These are phyloP conservation scores for Skeletonema potamos DNA, from an alignment of 108 stramenopile genomes.

Conservation along the genomic window DNA sequence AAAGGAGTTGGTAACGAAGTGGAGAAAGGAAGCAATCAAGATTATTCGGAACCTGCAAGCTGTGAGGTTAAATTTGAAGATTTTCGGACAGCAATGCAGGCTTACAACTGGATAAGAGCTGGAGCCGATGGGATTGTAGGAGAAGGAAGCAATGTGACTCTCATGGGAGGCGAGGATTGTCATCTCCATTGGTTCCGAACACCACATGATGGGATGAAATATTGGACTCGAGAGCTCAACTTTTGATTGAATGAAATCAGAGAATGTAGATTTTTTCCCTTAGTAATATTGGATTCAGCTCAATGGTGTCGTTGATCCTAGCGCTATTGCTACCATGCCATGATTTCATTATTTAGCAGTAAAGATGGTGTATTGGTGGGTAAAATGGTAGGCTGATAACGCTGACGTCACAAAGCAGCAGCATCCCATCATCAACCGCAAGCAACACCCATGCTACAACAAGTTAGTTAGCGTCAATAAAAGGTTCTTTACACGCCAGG, in stretches of 20 bases:
- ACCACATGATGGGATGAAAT: conserved; percentile 64
- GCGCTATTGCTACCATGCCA: too few species aligned
- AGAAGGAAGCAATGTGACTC: conserved; percentile 7
- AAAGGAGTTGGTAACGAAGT: conserved; percentile 26
- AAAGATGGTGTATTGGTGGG: not conserved
- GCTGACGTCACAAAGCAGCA: too few species aligned
- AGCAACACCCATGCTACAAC: not conserved
- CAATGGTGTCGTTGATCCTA: too few species aligned
- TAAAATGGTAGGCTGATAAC: not conserved
- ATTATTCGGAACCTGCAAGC: conserved; percentile 39
- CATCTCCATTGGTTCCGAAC: conserved; percentile 75
- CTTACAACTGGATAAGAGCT: conserved; percentile 52
- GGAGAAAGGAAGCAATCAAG: not conserved
- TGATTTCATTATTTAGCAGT: too few species aligned
- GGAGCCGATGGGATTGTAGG: conserved; percentile 16
- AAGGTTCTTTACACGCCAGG: too few species aligned
- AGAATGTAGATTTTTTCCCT: not conserved
- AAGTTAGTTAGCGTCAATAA: too few species aligned
- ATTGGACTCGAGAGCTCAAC: conserved; percentile 74
- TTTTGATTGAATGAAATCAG: conserved; percentile 2
- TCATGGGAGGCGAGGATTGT: conserved; percentile 19
- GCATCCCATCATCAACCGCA: not conserved
- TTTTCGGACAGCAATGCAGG: conserved; percentile 59
- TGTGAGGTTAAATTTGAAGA: conserved; percentile 67
- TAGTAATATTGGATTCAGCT: not conserved